These are phyloP conservation scores for Penicillium vulpinum DNA, from an alignment of 2,329 filamentous ascomycete genomes.

Conservation along the genomic window DNA sequence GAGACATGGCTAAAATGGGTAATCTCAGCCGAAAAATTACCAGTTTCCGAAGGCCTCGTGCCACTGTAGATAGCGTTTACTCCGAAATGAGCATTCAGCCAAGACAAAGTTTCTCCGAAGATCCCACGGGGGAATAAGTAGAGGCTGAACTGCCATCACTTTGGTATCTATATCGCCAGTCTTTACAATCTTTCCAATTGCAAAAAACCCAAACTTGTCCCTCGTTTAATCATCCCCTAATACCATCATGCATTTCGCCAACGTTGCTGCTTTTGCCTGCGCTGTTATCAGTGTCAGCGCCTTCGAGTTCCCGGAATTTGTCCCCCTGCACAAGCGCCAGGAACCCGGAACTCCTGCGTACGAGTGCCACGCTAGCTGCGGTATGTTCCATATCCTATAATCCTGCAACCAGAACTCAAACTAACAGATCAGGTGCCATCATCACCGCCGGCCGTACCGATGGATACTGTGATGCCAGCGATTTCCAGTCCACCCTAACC, in stretches of 20 bases:
- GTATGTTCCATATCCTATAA: slow-evolving; percentile 18
- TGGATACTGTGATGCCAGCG: neutral
- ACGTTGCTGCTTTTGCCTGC: slow-evolving; percentile 1
- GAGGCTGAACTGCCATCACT: neutral
- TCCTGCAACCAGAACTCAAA: neutral
- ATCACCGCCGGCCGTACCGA: neutral
- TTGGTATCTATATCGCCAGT: neutral
- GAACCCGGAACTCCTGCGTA: slow-evolving; percentile 33
- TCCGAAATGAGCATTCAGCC: neutral
- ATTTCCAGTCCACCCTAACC: slow-evolving; percentile 27
- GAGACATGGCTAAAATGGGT: neutral
- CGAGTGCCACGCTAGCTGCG: slow-evolving; percentile 38
- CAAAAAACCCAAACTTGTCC: no score
- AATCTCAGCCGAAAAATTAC: neutral
- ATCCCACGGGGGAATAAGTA: neutral
- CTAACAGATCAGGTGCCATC: neutral
- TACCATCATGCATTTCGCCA: neutral
- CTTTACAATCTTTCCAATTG: neutral
- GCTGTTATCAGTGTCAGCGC: neutral
- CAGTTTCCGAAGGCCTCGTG: neutral
- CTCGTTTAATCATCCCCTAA: neutral
- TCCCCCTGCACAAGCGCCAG: slow-evolving; percentile 7
- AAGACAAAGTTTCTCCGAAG: neutral
- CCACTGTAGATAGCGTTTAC: neutral
- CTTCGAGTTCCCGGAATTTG: slow-evolving; percentile 1